phyloP scores from a whole-genome alignment of 1,284 basidiomycete species.

The Farysia itapuensis region DNA sequence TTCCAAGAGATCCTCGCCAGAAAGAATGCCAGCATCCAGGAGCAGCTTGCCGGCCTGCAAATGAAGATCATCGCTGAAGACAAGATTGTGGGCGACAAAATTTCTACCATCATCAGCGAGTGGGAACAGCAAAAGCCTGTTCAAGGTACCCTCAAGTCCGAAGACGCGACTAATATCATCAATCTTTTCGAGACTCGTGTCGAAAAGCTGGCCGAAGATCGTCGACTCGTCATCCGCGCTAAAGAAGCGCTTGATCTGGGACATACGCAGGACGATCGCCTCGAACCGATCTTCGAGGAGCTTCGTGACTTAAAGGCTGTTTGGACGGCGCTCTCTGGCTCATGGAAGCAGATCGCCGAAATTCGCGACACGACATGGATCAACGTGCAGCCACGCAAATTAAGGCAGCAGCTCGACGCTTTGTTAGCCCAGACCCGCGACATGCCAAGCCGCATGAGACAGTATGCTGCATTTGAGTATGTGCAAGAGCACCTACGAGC shows the following conservation, averaged over 20 bases:
- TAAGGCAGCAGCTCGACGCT: conserved; percentile 88
- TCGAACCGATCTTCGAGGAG: conserved; percentile 93
- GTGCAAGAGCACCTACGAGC: conserved; percentile 87
- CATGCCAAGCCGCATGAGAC: conserved; percentile 98
- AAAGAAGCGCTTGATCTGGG: conserved; percentile 97
- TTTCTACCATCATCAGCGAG: conserved; percentile 74
- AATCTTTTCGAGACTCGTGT: conserved; percentile 90
- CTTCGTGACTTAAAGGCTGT: conserved; percentile 93
- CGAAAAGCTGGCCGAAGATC: conserved; percentile 84
- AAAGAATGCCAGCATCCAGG: conserved; percentile 97
- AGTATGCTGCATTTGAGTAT: conserved; percentile 97
- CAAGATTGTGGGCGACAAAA: conserved; percentile 79
- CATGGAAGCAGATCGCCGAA: conserved; percentile 91
- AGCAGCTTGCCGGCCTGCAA: conserved; percentile 92
- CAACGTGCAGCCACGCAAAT: conserved; percentile 80
- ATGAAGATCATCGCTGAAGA: conserved; percentile 99
- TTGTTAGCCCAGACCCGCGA: conserved; percentile 89
- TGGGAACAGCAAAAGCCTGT: conserved; percentile 96
- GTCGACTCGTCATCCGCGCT: conserved; percentile 87
- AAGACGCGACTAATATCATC: conserved; percentile 91
- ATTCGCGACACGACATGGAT: conserved; percentile 86
- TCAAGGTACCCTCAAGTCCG: conserved; percentile 90
- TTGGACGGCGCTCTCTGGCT: conserved; percentile 96
- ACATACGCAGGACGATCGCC: conserved; percentile 80
- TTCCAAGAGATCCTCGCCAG: conserved; percentile 96